These are phyloP conservation scores for Cladosporium oxysporum DNA, from an alignment of 2,329 filamentous ascomycete species.

Conservation along the genomic window DNA sequence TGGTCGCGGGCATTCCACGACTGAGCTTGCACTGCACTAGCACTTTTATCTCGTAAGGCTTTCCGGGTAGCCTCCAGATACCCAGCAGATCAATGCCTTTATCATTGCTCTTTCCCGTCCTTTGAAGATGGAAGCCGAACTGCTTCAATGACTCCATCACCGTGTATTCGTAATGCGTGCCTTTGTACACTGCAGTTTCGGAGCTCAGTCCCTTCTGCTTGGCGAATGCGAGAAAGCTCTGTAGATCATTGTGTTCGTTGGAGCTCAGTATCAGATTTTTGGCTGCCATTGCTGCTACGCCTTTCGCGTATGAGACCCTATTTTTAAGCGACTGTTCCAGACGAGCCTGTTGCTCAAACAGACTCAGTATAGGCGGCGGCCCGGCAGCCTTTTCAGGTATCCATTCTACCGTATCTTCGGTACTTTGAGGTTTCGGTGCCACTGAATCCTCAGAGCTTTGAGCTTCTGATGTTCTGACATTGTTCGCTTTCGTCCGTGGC, in stretches of 20 bases:
- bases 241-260: conserved; percentile 61
- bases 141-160: conserved; percentile 57
- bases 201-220: conserved; percentile 56
- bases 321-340: conserved; percentile 11
- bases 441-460: not conserved
- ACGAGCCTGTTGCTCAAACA: conserved; percentile 13
- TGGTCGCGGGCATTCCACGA: conserved; percentile 56
- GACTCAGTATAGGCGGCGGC: not conserved
- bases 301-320: conserved; percentile 5
- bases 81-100: conserved; percentile 74
- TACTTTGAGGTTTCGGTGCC: not conserved
- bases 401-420: not conserved
- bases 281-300: not conserved
- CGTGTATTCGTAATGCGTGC: conserved; percentile 77
- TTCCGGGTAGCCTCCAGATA: conserved; percentile 61
- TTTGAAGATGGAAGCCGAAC: conserved; percentile 65
- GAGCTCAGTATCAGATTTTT: not conserved
- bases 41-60: conserved; percentile 39
- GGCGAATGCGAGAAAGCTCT: conserved; percentile 67
- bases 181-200: conserved; percentile 63
- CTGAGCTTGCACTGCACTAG: conserved; percentile 69
- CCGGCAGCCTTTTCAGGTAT: not conserved
- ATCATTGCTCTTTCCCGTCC: conserved; percentile 68
- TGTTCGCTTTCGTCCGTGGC: not conserved
- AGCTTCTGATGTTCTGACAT: not conserved